phyloP scores from a whole-genome alignment of 75 land plant genomes.

The Isoetes taiwanensis region DNA sequence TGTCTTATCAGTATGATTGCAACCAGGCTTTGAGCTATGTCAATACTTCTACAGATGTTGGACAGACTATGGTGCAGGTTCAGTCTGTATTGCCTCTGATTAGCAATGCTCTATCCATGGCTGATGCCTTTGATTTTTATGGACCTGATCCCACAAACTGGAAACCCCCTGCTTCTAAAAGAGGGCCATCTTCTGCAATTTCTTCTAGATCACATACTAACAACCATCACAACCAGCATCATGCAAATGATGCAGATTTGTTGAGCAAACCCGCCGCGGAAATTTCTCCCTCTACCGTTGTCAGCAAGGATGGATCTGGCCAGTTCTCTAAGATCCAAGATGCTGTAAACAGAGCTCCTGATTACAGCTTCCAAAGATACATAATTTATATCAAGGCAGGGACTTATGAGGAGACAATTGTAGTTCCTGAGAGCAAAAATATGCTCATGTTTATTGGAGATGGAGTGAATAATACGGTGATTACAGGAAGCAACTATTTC shows the following conservation, averaged over 20 bases:
- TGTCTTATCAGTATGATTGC: constrained; percentile 22
- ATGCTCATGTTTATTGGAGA: neutral
- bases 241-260: neutral
- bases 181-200: neutral
- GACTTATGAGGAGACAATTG: neutral
- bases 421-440: neutral
- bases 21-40: constrained; percentile 32
- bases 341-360: neutral
- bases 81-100: constrained; percentile 28
- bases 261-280: neutral
- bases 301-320: neutral
- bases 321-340: neutral
- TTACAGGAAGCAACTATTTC: neutral
- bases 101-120: constrained; percentile 61
- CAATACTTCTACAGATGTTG: constrained; percentile 14
- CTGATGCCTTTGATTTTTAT: constrained; percentile 23
- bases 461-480: neutral
- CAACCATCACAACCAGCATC: neutral
- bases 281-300: neutral
- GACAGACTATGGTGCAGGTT: constrained; percentile 1
- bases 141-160: constrained; percentile 18
- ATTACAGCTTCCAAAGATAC: neutral
- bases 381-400: neutral
- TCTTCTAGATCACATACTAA: neutral
- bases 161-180: constrained; percentile 23